phyloP scores from a whole-genome alignment of 2,329 filamentous ascomycete species.

The Aaosphaeria pasadenensis region DNA sequence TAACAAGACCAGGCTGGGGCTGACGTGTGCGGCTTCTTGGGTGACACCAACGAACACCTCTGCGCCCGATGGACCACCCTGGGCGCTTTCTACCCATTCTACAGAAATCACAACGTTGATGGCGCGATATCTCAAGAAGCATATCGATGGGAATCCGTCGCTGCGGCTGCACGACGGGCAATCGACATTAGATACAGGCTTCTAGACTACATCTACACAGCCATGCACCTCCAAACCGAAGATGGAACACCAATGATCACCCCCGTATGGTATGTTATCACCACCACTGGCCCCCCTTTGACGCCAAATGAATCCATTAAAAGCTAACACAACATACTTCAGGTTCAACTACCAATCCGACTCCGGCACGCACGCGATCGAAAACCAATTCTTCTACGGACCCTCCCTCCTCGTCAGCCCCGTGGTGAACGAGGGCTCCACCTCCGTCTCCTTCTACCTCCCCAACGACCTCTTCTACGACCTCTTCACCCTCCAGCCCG shows the following conservation, averaged over 20 bases:
- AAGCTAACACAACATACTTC: neutral
- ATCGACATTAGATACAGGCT: constrained; percentile 72
- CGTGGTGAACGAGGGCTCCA: constrained; percentile 51
- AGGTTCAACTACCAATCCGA: constrained; percentile 63
- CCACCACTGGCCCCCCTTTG: neutral
- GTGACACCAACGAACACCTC: constrained; percentile 63
- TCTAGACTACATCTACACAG: constrained; percentile 77
- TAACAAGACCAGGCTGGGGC: constrained; percentile 43
- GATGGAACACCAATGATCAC: constrained; percentile 64
- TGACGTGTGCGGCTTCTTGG: constrained; percentile 74
- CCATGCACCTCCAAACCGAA: constrained; percentile 57
- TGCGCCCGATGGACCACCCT: constrained; percentile 72
- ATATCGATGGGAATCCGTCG: constrained; percentile 65
- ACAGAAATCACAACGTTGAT: constrained; percentile 68
- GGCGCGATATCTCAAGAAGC: constrained; percentile 50
- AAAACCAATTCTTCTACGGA: constrained; percentile 59
- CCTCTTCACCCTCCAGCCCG: constrained; percentile 27
- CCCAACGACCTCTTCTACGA: constrained; percentile 54
- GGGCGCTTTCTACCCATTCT: constrained; percentile 72
- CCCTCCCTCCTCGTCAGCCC: constrained; percentile 56
- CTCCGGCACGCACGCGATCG: constrained; percentile 46
- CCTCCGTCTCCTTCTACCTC: constrained; percentile 54
- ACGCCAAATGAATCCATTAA: neutral
- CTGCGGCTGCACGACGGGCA: constrained; percentile 62
- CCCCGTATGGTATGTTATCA: constrained; percentile 65